These are phyloP conservation scores for Microbotryum saponariae DNA, from an alignment of 1,284 basidiomycete species.

Conservation along the genomic window DNA sequence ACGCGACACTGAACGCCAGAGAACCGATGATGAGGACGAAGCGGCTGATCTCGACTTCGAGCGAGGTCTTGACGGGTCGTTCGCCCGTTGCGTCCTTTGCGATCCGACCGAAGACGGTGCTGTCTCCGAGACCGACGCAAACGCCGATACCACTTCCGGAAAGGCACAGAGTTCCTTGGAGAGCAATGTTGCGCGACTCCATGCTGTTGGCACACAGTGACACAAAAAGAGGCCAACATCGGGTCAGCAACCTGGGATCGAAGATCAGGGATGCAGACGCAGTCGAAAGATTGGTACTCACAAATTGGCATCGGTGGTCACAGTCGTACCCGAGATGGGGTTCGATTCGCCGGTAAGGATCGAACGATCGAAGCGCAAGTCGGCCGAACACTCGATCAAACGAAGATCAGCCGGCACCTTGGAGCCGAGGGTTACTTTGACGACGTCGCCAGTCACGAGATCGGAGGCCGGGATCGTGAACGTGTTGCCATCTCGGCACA, in stretches of 20 bases:
- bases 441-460: conserved; percentile 43
- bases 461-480: conserved; percentile 38
- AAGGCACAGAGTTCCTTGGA: conserved; percentile 57
- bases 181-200: conserved; percentile 54
- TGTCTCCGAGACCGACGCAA: conserved; percentile 43
- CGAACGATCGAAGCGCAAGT: conserved; percentile 56
- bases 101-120: conserved; percentile 55
- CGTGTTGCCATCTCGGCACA: conserved; percentile 41
- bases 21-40: conserved; percentile 44
- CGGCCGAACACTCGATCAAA: conserved; percentile 47
- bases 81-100: conserved; percentile 51
- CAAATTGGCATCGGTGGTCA: conserved; percentile 50
- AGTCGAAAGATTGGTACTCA: background rate
- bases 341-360: conserved; percentile 58
- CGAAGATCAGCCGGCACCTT: conserved; percentile 49
- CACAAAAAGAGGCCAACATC: conserved; percentile 27
- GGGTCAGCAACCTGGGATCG: too few relatives aligned
- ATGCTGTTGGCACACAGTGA: background rate
- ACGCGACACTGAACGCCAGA: conserved; percentile 50
- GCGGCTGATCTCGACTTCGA: conserved; percentile 44
- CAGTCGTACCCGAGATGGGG: conserved; percentile 50
- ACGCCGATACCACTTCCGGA: conserved; percentile 53
- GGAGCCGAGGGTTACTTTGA: conserved; percentile 44
- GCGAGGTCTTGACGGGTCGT: conserved; percentile 44
- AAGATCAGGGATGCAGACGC: background rate